Base-by-base conservation (phyloP, 2,329 filamentous ascomycete genomes). In the Phyllosticta citribraziliensis region DNA sequence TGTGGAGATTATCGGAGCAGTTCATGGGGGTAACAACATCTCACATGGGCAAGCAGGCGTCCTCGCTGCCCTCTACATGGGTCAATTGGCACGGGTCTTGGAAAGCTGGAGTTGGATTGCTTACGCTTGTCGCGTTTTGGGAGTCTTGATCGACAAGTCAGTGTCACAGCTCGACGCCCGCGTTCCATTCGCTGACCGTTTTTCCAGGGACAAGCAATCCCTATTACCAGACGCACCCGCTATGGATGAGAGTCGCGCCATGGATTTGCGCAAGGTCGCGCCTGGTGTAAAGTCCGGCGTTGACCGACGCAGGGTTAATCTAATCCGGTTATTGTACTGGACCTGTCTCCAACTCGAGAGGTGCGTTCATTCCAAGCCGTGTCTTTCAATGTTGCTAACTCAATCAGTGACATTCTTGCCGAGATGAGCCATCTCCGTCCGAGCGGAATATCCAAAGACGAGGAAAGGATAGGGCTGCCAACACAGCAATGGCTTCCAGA, bases 321-420 rank as follows among this genome's bases (percentile, higher is more conserved):
- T 79, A 52, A 74, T 79, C 24, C 73, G 78, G 61, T 70, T 95
- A 67, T 88, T 90, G 0, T 97, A 92, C 68, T 97, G 93, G 93
- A 94, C 92, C 8, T 96, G 90, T 70, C 78, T 97, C 64, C 93
- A 97, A 70, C 80, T 97, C 11, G 93, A 97, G 74, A 96, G 87
- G 88, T 40, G 5, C 27, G 27, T 8, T 8, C 27, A 30, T 30
- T 30, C 5, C 27, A 30, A 30, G 2, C 6, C 27, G 27, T 8
- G 27, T 6, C 9, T 30, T 30, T 2, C 27, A 10, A 30, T 30
- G 27, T 90, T 73, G 66, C 33, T 40, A 40, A 40, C 33, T 54
- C 58, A 51, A 59, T 12, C 17, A 91, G 91, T 73, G 93, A 97
- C 72, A 90, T 97, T 54, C 82, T 97, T 55, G 94, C 94, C 2